phyloP scores from a whole-genome alignment of 108 stramenopile species.

The Skeletonema menzelii region DNA sequence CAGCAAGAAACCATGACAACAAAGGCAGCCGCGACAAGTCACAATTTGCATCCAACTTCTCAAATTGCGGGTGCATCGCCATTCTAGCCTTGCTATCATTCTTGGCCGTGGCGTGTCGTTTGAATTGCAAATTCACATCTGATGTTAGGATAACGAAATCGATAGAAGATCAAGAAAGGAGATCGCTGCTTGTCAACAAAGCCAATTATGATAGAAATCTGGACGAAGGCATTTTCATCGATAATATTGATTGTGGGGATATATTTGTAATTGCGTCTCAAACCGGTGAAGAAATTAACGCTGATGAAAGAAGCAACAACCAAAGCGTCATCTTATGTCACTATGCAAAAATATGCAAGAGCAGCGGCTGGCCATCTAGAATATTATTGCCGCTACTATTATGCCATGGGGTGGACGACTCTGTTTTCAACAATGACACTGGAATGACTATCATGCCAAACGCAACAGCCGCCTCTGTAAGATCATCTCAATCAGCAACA shows the following conservation, averaged over 20 bases:
- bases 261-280: background rate
- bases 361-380: conserved; percentile 23
- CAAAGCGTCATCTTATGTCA: conserved; percentile 14
- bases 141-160: background rate
- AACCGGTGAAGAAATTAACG: background rate
- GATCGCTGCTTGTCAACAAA: background rate
- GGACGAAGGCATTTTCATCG: background rate
- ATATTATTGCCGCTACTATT: conserved; percentile 26
- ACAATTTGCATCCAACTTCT: conserved; percentile 2
- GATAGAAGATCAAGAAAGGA: background rate
- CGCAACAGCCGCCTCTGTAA: background rate
- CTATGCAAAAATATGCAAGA: conserved; percentile 24
- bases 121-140: too few relatives aligned
- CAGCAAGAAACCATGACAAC: background rate
- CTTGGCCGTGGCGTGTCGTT: conserved; percentile 5
- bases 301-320: background rate
- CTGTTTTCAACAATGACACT: background rate
- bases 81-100: background rate
- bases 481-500: background rate
- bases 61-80: background rate
- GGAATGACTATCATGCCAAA: background rate
- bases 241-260: background rate
- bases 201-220: background rate
- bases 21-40: background rate
- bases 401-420: conserved; percentile 17